Conservation (phyloP, 2,329 filamentous ascomycete species). For the Apiospora arundinis region DNA sequence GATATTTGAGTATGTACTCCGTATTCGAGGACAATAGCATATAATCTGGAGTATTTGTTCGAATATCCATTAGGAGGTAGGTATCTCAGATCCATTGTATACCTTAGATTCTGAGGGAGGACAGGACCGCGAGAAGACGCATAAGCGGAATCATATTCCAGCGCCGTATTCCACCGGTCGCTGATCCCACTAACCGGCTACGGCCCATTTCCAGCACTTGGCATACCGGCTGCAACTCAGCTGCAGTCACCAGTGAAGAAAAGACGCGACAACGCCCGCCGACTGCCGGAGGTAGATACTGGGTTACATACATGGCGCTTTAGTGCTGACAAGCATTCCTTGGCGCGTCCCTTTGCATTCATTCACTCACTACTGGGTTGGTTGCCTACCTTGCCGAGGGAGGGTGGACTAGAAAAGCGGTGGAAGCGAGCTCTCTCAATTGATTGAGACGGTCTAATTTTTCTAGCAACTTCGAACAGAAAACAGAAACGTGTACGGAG, state of each 20-base stretch:
- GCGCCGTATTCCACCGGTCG: neutral
- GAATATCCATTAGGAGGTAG: too few species aligned
- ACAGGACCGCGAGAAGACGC: too few species aligned
- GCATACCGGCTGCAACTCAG: neutral
- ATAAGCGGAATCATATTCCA: too few species aligned
- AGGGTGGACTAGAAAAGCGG: neutral
- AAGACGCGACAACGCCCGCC: constrained; percentile 14
- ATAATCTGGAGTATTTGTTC: too few species aligned
- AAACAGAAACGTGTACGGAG: neutral
- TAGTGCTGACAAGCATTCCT: constrained; percentile 7
- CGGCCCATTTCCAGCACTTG: neutral
- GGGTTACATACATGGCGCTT: neutral
- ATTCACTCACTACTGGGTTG: too few species aligned
- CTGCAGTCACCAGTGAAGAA: neutral
- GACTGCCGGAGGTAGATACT: neutral
- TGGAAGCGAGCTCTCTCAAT: neutral
- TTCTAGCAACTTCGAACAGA: neutral
- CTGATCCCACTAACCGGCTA: neutral
- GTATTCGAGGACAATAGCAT: too few species aligned
- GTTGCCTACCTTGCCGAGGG: neutral
- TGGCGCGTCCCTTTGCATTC: neutral
- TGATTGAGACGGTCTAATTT: neutral
- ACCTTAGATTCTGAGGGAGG: too few species aligned
- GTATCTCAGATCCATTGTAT: too few species aligned
- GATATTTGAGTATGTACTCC: too few species aligned